phyloP scores from a whole-genome alignment of 1,284 basidiomycete species.

The Sphaerobolus stellatus region DNA sequence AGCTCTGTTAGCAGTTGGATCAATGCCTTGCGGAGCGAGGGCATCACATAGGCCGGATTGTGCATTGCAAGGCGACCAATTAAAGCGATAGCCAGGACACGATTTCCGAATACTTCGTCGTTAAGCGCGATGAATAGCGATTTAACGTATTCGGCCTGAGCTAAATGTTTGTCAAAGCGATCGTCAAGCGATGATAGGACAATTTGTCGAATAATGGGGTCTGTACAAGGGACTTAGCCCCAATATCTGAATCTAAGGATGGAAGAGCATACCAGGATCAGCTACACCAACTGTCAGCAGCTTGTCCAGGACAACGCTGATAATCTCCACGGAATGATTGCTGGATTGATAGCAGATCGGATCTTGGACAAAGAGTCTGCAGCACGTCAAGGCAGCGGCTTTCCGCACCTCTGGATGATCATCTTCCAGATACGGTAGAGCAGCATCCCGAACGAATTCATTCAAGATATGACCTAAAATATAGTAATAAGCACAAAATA shows the following conservation, averaged over 20 bases:
- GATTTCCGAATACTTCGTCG: constrained; percentile 94
- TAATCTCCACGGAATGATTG: constrained; percentile 95
- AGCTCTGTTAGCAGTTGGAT: constrained; percentile 97
- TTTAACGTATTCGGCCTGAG: constrained; percentile 96
- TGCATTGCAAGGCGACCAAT: constrained; percentile 94
- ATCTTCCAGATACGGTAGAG: constrained; percentile 92
- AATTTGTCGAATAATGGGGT: constrained; percentile 80
- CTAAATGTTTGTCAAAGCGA: constrained; percentile 97
- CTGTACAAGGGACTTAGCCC: constrained; percentile 42
- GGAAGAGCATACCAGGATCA: constrained; percentile 76
- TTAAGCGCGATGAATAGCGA: constrained; percentile 98
- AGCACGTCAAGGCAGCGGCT: constrained; percentile 92
- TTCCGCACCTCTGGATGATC: constrained; percentile 88
- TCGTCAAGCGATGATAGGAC: constrained; percentile 90
- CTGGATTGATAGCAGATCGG: constrained; percentile 97
- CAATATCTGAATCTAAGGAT: constrained; percentile 3
- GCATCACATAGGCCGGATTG: constrained; percentile 99
- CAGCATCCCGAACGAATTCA: constrained; percentile 93
- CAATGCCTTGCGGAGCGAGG: constrained; percentile 91
- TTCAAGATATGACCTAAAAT: constrained; percentile 83
- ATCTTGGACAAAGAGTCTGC: constrained; percentile 88
- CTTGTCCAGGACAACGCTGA: constrained; percentile 97
- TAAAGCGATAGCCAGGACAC: constrained; percentile 85
- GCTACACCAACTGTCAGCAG: constrained; percentile 96
- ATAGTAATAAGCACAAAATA: not conserved